Conservation (phyloP, 768 basidiomycete species). For the Botryobasidium botryosum region DNA sequence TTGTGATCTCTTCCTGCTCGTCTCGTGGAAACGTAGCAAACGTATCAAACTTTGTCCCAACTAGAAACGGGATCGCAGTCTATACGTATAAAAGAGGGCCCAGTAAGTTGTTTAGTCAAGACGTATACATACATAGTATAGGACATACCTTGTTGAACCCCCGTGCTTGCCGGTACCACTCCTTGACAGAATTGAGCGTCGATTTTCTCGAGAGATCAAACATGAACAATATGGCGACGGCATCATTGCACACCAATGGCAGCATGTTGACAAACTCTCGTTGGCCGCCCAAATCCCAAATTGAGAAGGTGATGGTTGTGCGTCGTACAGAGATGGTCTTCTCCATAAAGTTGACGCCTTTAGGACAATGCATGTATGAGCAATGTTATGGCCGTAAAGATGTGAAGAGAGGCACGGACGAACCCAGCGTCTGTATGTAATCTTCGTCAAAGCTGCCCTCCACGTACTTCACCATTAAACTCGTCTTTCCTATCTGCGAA, state of each 20-base stretch:
- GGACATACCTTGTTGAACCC: conserved; percentile 90
- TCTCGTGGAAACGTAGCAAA: conserved; percentile 92
- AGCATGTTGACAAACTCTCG: conserved; percentile 99
- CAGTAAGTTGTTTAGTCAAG: neutral
- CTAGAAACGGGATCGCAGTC: conserved; percentile 97
- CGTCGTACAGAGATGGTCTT: conserved; percentile 97
- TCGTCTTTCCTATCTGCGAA: conserved; percentile 98
- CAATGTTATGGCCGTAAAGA: neutral
- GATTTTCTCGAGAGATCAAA: conserved; percentile 96
- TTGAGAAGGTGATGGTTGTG: conserved; percentile 98
- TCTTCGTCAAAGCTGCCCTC: conserved; percentile 98
- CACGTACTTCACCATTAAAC: conserved; percentile 98
- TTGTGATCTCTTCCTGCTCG: conserved; percentile 98
- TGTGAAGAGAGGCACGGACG: conserved; percentile 16
- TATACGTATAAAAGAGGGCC: conserved; percentile 18
- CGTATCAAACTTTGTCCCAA: conserved; percentile 96
- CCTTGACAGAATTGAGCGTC: conserved; percentile 95
- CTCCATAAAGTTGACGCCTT: conserved; percentile 99
- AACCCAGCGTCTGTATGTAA: conserved; percentile 98
- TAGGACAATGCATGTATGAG: neutral
- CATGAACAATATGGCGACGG: conserved; percentile 99
- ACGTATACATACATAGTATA: neutral
- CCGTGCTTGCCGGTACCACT: conserved; percentile 98
- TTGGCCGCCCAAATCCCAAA: conserved; percentile 97
- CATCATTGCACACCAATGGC: conserved; percentile 94